Evolutionary conservation across 2,329 filamentous ascomycete species (phyloP).

Genomic region (Emmonsiellopsis sp.): DNA sequence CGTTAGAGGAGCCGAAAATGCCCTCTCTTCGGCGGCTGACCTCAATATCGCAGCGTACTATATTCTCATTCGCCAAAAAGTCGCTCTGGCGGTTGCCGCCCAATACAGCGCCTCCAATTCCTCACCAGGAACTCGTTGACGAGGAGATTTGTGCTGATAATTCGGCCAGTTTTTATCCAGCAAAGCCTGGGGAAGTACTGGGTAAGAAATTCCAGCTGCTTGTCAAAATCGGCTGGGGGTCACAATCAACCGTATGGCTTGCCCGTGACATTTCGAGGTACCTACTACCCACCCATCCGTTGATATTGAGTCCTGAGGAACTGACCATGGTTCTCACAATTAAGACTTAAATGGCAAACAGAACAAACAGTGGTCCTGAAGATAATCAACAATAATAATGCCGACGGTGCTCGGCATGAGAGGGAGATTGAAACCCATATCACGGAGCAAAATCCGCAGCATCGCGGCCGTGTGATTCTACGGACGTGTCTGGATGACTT

Average conservation of each 20-base stretch:
- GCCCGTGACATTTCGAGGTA: slow-evolving; percentile 17
- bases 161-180: slow-evolving; percentile 22
- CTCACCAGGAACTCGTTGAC: slow-evolving; percentile 9
- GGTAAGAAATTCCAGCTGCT: slow-evolving; percentile 27
- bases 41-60: too few species aligned
- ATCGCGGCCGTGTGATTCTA: background rate
- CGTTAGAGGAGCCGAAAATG: too few species aligned
- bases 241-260: slow-evolving; percentile 33
- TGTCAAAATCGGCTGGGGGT: slow-evolving; percentile 31
- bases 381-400: slow-evolving; percentile 3
- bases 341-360: slow-evolving; percentile 1
- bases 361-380: background rate
- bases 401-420: background rate
- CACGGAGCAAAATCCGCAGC: background rate
- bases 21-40: too few species aligned
- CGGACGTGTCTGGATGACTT: background rate
- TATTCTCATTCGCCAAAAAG: background rate
- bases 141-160: slow-evolving; percentile 14
- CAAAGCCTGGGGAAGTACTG: slow-evolving; percentile 24
- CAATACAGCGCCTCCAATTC: background rate
- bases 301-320: background rate
- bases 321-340: background rate
- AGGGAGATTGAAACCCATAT: background rate
- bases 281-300: background rate
- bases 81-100: background rate